A percentile compares a stretch with the other conserved stretches of the same genome.
These are phyloP conservation scores for Escovopsis sp. DNA, from an alignment of 2,329 filamentous ascomycete species.

Conservation along the genomic window DNA sequence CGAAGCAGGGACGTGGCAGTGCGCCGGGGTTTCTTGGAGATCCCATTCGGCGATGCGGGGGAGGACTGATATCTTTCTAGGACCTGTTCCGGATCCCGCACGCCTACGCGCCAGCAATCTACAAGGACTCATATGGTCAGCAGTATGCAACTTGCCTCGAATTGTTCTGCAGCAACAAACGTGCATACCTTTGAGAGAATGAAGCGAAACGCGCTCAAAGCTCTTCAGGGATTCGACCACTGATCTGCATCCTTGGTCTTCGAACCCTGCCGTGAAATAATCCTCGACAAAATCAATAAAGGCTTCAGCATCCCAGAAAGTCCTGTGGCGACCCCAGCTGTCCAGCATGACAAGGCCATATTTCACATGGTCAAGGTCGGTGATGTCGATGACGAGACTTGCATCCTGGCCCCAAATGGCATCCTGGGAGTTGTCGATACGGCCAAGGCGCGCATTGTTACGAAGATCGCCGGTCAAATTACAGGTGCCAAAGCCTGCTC, in stretches of 20 bases:
- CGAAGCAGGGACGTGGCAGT: no score
- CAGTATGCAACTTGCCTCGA: background rate
- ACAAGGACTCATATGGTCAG: background rate
- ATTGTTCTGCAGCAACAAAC: background rate
- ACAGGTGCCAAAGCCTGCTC: no score
- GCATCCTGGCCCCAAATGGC: background rate
- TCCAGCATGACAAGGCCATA: background rate
- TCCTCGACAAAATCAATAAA: no score
- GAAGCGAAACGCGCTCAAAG: background rate
- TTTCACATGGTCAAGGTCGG: conserved; percentile 1
- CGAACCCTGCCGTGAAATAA: no score
- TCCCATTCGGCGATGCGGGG: background rate
- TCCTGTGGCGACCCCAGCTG: no score
- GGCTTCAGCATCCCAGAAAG: background rate
- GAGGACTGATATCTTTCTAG: background rate
- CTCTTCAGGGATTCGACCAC: background rate
- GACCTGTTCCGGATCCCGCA: background rate
- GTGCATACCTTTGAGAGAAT: background rate
- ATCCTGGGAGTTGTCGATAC: no score
- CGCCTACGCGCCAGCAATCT: background rate
- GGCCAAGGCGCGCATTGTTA: no score
- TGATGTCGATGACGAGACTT: conserved; percentile 2
- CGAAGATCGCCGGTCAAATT: background rate
- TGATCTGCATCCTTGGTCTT: no score
- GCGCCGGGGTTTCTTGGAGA: no score